Evolutionary conservation across 2,329 filamentous ascomycete species (phyloP).

Genomic region (Ophiostoma quercus): DNA sequence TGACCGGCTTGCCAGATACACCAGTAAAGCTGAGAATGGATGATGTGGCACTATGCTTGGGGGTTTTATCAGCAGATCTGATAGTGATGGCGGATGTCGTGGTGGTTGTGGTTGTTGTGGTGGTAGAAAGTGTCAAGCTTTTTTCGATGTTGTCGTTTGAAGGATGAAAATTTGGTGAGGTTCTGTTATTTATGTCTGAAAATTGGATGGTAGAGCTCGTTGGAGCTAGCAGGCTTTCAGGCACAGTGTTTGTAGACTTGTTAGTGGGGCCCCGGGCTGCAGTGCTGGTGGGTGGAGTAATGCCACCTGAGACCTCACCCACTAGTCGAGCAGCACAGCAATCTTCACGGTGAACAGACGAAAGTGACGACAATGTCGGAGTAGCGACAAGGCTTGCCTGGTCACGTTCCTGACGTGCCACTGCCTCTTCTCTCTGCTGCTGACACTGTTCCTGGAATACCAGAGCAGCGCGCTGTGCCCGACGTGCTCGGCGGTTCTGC

Average conservation of each 20-base stretch:
- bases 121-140: neutral
- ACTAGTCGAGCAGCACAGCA: neutral
- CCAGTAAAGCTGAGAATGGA: neutral
- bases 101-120: conserved; percentile 10
- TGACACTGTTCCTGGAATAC: conserved; percentile 26
- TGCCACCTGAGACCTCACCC: neutral
- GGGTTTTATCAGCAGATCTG: neutral
- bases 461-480: conserved; percentile 25
- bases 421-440: conserved; percentile 23
- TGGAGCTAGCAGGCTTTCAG: neutral
- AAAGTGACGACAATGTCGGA: neutral
- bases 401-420: conserved; percentile 21
- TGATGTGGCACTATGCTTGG: neutral
- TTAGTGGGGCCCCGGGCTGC: neutral
- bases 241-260: neutral
- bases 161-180: neutral
- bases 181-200: neutral
- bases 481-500: conserved; percentile 24
- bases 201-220: neutral
- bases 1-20: conserved; percentile 1
- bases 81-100: neutral
- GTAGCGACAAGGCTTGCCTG: neutral
- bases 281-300: neutral
- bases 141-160: neutral
- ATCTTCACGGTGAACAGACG: neutral